Percentiles rank a stretch among this genome's conserved stretches.
Evolutionary conservation across 108 stramenopile genomes (phyloP).

Genomic region (Skeletonema costatum): DNA sequence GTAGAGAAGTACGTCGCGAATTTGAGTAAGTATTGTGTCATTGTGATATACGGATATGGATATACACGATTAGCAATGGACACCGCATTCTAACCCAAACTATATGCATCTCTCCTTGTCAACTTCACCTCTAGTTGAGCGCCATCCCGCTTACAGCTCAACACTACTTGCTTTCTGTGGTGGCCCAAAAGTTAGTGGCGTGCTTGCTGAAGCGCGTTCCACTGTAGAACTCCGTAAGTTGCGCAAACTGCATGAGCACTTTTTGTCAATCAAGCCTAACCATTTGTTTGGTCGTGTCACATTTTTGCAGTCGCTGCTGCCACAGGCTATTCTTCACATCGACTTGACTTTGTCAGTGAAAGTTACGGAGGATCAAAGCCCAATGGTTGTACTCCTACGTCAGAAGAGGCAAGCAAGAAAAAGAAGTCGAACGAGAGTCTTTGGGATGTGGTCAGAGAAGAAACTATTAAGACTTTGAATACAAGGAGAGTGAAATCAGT

Average conservation of each 20-base stretch:
- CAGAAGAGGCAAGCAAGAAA: not conserved
- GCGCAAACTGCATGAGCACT: not conserved
- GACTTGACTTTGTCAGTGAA: conserved; percentile 48
- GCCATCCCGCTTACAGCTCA: conserved; percentile 12
- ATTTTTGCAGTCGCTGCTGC: conserved; percentile 16
- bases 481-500: not conserved
- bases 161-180: conserved; percentile 51
- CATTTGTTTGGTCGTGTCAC: not conserved
- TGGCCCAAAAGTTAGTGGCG: conserved; percentile 14
- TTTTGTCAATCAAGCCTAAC: not conserved
- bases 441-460: not conserved
- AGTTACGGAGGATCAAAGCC: conserved; percentile 42
- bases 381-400: too few species aligned
- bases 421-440: not conserved
- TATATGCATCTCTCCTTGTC: not conserved
- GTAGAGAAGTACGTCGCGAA: conserved; percentile 44
- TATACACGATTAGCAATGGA: too few species aligned
- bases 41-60: too few species aligned
- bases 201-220: not conserved
- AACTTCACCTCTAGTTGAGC: not conserved
- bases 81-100: not conserved
- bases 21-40: conserved; percentile 7
- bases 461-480: not conserved
- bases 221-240: not conserved
- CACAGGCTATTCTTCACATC: conserved; percentile 41